Base-by-base conservation (phyloP, 2,329 filamentous ascomycete genomes). In the Dactylellina sp. region DNA sequence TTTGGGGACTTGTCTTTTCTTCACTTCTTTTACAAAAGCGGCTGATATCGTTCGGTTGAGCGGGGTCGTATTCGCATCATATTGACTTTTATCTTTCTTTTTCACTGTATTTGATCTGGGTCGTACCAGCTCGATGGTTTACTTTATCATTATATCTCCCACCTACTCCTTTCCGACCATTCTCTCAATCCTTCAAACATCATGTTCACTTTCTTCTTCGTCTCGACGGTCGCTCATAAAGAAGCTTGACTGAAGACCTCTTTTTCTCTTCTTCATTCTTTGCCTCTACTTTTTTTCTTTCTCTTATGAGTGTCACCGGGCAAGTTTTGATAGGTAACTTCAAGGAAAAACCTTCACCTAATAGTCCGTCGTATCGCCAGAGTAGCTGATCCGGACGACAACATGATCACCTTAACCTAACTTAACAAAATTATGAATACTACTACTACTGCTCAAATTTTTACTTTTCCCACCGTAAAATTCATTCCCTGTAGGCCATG, bases 291-390 rank as follows among this genome's bases (percentile, higher is more conserved):
- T 56, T 61, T 39, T 50, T 18, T 44, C 28, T 32, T 40, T 62
- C 14, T 32, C 12, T 40, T 42, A 35, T 65, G 49, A 52, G 53
- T 24, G 39, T 46, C 32, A 55, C 52, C 39, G 40, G 66, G 66
- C 55, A 61, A 71, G 65, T 57, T 63, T 71, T 71, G 66, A 71
- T 49, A 59, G 66, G 66, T 57, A 57, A 50, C 66, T 63, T 63
- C 46, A 65, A 59, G 53, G 46, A 72, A 72, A 64, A 71, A 63
- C 59, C 52, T 53, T 55, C 52, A 46, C 32, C 28, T 72, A 72
- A 72, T 72, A 72, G 68, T 65, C 68, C 68, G 68, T 72, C 50
- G 68, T 72, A 72, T 72, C 68, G 68, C 68, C 68, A 55, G 50
- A 53, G 46, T 56, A 50, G 68, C 68, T 65, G 68, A 72, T 72